These are phyloP conservation scores for Kernera saxatilis DNA, from an alignment of 345 rosid genomes.

Conservation along the genomic window DNA sequence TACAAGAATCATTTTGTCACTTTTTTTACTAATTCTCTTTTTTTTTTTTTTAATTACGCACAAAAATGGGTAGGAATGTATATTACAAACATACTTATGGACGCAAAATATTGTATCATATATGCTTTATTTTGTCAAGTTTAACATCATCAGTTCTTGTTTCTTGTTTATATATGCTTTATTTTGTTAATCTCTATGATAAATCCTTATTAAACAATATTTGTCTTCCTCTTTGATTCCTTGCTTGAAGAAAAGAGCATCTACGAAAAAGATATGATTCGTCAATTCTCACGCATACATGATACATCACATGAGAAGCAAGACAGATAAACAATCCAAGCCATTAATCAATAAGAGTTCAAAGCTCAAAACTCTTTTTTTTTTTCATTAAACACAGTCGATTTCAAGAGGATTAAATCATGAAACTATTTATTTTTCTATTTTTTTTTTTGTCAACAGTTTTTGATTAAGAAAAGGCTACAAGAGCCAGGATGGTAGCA, in stretches of 20 bases:
- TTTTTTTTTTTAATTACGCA: too few relatives aligned
- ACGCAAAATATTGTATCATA: too few relatives aligned
- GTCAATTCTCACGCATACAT: constrained; percentile 26
- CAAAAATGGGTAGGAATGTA: too few relatives aligned
- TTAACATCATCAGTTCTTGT: too few relatives aligned
- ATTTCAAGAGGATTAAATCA: neutral
- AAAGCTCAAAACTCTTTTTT: neutral
- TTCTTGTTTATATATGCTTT: too few relatives aligned
- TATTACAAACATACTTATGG: too few relatives aligned
- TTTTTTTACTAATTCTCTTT: too few relatives aligned
- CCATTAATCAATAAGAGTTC: neutral
- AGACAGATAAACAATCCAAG: neutral
- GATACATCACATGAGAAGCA: constrained; percentile 21
- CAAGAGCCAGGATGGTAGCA: too few relatives aligned
- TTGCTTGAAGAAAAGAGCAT: neutral
- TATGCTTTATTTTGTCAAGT: too few relatives aligned
- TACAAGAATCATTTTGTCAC: neutral
- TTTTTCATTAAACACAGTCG: neutral
- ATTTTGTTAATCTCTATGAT: too few relatives aligned
- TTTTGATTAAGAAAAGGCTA: too few relatives aligned
- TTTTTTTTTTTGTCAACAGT: neutral
- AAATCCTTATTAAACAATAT: too few relatives aligned
- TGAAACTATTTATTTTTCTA: neutral
- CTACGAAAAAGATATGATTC: neutral
- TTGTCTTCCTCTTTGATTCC: neutral